Evolutionary conservation across 768 basidiomycete genomes (phyloP).

Genomic region (Russula sp.): DNA sequence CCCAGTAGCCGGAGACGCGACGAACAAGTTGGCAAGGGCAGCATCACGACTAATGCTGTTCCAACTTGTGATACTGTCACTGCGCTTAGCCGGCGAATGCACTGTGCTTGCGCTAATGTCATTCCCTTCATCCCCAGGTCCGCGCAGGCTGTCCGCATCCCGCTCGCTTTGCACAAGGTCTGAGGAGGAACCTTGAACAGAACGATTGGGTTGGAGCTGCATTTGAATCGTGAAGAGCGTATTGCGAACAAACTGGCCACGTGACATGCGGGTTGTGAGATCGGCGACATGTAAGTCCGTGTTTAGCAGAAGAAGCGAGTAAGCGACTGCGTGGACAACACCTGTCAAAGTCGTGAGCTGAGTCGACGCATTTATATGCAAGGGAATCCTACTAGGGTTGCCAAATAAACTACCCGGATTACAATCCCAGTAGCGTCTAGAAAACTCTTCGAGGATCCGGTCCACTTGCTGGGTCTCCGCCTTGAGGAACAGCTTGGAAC

Average conservation of each 20-base stretch:
- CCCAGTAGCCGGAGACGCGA: conserved; percentile 24
- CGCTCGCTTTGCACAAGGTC: conserved; percentile 67
- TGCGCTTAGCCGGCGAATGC: conserved; percentile 55
- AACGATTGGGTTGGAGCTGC: conserved; percentile 53
- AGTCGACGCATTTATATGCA: conserved; percentile 8
- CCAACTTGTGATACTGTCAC: conserved; percentile 81
- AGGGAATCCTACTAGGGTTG: conserved; percentile 58
- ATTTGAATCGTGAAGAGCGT: conserved; percentile 81
- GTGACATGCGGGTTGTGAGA: conserved; percentile 81
- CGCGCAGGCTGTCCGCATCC: conserved; percentile 55
- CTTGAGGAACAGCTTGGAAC: conserved; percentile 87
- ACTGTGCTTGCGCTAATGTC: conserved; percentile 31
- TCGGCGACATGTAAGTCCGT: conserved; percentile 98
- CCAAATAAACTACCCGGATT: conserved; percentile 79
- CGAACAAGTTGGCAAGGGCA: conserved; percentile 28
- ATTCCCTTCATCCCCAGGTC: conserved; percentile 52
- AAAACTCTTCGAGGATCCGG: conserved; percentile 89
- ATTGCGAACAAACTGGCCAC: conserved; percentile 85
- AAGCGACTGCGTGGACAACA: conserved; percentile 91
- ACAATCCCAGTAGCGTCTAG: conserved; percentile 84
- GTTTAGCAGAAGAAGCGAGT: conserved; percentile 89
- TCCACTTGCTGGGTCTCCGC: conserved; percentile 98
- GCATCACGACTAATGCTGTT: conserved; percentile 66
- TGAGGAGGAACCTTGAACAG: conserved; percentile 44
- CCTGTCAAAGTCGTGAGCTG: conserved; percentile 37